These are phyloP conservation scores for Monilinia aucupariae DNA, from an alignment of 2,329 filamentous ascomycete species.

Conservation along the genomic window DNA sequence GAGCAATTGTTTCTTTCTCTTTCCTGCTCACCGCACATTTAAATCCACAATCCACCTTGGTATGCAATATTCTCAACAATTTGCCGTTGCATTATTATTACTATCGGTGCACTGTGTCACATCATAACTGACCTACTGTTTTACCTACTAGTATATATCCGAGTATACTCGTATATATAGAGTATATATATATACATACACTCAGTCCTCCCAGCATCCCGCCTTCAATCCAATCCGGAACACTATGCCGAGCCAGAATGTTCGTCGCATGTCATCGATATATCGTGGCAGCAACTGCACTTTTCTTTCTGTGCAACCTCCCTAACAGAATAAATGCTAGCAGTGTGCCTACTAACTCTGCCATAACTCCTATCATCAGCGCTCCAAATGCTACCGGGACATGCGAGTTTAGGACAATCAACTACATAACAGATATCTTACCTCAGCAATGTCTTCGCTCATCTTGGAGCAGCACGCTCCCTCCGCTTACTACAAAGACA, in stretches of 20 bases:
- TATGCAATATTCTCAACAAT: not conserved
- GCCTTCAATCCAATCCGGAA: not conserved
- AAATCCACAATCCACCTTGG: slow-evolving; percentile 1
- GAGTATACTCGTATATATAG: too few species aligned
- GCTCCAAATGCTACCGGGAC: slow-evolving; percentile 24
- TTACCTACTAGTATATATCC: not conserved
- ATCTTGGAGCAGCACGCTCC: slow-evolving; percentile 30
- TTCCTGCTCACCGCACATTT: slow-evolving; percentile 14
- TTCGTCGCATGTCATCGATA: slow-evolving; percentile 21
- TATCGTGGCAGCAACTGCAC: slow-evolving; percentile 22
- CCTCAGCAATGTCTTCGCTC: slow-evolving; percentile 34
- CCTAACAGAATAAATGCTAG: slow-evolving; percentile 22
- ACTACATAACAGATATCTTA: slow-evolving; percentile 36
- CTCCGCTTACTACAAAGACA: slow-evolving; percentile 15
- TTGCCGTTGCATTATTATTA: not conserved
- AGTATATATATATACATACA: too few species aligned
- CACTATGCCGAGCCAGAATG: slow-evolving; percentile 24
- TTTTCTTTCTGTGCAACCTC: slow-evolving; percentile 22
- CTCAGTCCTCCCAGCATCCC: slow-evolving; percentile 7
- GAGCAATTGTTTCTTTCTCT: not conserved
- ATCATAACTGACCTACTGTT: not conserved
- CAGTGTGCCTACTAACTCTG: slow-evolving; percentile 21
- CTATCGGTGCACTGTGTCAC: not conserved
- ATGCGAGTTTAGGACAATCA: slow-evolving; percentile 36
- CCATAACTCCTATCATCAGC: slow-evolving; percentile 5